Base-by-base conservation (phyloP, 805 yeast genomes). In the Teunomyces cretensis region DNA sequence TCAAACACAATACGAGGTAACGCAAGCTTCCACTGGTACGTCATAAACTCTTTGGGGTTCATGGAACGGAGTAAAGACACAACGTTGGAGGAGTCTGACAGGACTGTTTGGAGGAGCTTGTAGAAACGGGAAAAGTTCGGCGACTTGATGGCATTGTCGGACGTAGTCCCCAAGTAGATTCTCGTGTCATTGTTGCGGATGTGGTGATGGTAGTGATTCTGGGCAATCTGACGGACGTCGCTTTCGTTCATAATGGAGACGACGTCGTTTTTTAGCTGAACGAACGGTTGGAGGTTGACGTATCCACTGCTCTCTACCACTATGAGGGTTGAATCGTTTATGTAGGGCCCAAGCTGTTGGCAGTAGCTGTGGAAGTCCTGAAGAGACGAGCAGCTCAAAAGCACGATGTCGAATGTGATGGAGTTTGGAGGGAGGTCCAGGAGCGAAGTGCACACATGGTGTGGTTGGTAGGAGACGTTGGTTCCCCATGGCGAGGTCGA, bases 21-120 rank as follows among this genome's bases (percentile, higher is more conserved):
- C 1, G 95, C 91, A 45, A 87, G 74, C 60, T 84, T 83, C 96
- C 96, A 90, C 64, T 89, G 94, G 55, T 84, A 84, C 9, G 83
- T 78, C 63, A 80, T 68, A 55, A 80, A 85, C 50, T 81, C 88
- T 44, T 75, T 65, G 38, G 81, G 70, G 52, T 75, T 70, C 46
- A 72, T 65, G 44, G 80, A 68, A 55, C 78, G 78, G 51, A 80
- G 70, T 40, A 78, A 75, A 39, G 74, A 74, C 38, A 75, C 65
- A 45, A 65, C 62, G 31, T 71, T 67, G 19, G 53, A 37, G 38
- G 67, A 61, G 43, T 63, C 68, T 42, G 65, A 67, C 45, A 62
- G 71, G 19, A 61, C 57, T 39, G 63, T 45, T 48, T 68, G 70
- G 48, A 72, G 54, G 33, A 65, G 53, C 50, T 64, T 62, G 48